Evolutionary conservation across 2,329 filamentous ascomycete species (phyloP), one percentile per base, ranked within the genome.

Genomic region (Ophiostoma himal-ulmi): DNA sequence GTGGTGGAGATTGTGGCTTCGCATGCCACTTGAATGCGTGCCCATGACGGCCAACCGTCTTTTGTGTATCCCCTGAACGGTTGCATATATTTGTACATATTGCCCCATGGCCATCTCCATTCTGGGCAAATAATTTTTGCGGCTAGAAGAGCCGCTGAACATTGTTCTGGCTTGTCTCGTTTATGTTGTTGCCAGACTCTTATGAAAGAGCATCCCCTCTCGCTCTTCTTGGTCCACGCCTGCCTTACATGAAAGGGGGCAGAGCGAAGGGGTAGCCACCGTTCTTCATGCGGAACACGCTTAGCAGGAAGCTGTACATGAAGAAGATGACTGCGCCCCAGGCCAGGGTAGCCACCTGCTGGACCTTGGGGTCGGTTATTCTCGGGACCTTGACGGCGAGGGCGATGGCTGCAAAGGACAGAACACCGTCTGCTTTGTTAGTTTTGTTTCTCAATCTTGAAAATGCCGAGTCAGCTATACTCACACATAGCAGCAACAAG

Each of bases 251-350:
- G 80, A 99, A 98, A 13, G 95, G 95, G 70, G 95, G 95, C 73
- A 99, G 85, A 77, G 89, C 93, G 82, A 98, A 97, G 20, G 94
- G 94, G 81, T 99, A 99, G 34, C 93, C 93, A 44, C 89, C 89
- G 78, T 98, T 99, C 89, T 99, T 99, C 76, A 91, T 84, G 76
- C 94, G 89, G 86, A 99, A 99, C 73, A 97, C 84, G 80, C 92
- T 97, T 74, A 99, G 86, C 73, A 99, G 84, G 82, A 97, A 95
- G 82, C 94, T 96, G 84, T 98, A 98, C 81, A 93, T 88, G 73
- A 91, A 81, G 75, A 97, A 89, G 70, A 97, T 81, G 39, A 95
- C 82, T 65, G 83, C 87, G 26, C 88, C 89, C 91, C 93, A 97
- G 62, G 91, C 83, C 71, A 97, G 81, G 6, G 97, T 89, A 48